Percentiles rank a stretch among this genome's conserved stretches.
Conservation (phyloP, 2,329 filamentous ascomycete genomes). For the Huntiella moniliformis region DNA sequence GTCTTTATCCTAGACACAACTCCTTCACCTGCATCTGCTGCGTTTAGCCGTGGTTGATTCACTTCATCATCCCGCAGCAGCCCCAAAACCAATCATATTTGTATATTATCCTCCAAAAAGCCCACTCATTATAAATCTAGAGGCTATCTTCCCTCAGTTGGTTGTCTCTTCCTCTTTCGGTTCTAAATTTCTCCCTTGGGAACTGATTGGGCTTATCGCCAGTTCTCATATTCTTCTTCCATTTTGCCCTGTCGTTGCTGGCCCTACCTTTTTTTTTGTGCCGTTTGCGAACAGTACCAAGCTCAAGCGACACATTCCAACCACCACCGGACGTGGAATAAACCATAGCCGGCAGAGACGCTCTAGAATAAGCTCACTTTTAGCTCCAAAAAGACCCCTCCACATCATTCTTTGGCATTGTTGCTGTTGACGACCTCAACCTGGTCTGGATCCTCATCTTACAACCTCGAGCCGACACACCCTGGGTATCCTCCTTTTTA, state of each 20-base stretch:
- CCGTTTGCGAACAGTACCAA: conserved; percentile 3
- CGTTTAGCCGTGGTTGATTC: too few relatives aligned
- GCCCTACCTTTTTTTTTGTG: background rate
- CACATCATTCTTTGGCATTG: background rate
- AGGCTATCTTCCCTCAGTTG: background rate
- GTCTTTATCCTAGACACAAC: too few relatives aligned
- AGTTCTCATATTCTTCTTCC: background rate
- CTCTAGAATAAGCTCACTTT: too few relatives aligned
- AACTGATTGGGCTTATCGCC: background rate
- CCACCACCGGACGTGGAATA: background rate
- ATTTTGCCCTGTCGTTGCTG: background rate
- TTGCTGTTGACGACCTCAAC: background rate
- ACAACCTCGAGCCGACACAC: background rate
- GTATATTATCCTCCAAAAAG: too few relatives aligned
- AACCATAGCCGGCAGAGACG: too few relatives aligned
- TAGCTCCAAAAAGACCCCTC: background rate
- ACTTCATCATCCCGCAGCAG: too few relatives aligned
- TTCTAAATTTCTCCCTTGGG: background rate
- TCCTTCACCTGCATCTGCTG: too few relatives aligned
- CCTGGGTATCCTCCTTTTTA: background rate
- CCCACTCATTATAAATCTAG: too few relatives aligned
- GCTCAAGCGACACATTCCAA: conserved; percentile 4
- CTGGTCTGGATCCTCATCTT: background rate
- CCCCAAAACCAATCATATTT: too few relatives aligned
- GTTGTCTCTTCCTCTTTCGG: background rate